Percentiles rank a stretch among this genome's conserved stretches.
These are phyloP conservation scores for Fomitopsis serialis DNA, from an alignment of 768 basidiomycete species.

Conservation along the genomic window DNA sequence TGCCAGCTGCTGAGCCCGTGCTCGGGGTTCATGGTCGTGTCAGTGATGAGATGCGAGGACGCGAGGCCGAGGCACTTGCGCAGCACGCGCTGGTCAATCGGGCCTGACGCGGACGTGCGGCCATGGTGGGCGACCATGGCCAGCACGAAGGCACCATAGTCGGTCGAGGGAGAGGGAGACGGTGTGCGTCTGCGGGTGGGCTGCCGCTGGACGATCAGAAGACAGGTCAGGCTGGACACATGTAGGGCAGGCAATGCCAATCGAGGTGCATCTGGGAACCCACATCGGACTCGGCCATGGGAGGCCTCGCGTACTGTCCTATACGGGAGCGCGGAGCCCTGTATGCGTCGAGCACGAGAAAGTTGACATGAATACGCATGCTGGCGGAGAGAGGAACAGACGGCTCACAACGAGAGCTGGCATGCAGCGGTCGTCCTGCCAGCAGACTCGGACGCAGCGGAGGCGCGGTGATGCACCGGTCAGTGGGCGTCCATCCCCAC, in stretches of 20 bases:
- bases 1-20: constrained; percentile 58
- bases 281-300: background rate
- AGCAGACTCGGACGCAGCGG: background rate
- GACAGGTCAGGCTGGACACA: background rate
- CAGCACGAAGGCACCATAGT: constrained; percentile 58
- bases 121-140: constrained; percentile 48
- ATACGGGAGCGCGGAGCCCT: background rate
- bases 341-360: background rate
- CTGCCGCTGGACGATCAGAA: background rate
- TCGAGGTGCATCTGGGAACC: background rate
- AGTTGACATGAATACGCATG: constrained; percentile 5
- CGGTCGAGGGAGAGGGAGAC: constrained; percentile 33
- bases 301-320: background rate
- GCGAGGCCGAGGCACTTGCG: constrained; percentile 64
- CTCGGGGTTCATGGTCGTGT: constrained; percentile 58
- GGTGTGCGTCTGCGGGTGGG: background rate
- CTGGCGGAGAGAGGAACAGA: background rate
- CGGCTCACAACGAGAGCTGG: background rate
- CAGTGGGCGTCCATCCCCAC: background rate
- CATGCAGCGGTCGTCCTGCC: background rate
- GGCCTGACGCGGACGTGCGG: constrained; percentile 31
- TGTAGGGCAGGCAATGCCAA: background rate
- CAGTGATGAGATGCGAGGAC: constrained; percentile 75
- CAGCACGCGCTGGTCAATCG: constrained; percentile 56
- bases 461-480: too few relatives aligned